Evolutionary conservation across 2,329 filamentous ascomycete species (phyloP).

Genomic region (Cryphonectria naterciae): DNA sequence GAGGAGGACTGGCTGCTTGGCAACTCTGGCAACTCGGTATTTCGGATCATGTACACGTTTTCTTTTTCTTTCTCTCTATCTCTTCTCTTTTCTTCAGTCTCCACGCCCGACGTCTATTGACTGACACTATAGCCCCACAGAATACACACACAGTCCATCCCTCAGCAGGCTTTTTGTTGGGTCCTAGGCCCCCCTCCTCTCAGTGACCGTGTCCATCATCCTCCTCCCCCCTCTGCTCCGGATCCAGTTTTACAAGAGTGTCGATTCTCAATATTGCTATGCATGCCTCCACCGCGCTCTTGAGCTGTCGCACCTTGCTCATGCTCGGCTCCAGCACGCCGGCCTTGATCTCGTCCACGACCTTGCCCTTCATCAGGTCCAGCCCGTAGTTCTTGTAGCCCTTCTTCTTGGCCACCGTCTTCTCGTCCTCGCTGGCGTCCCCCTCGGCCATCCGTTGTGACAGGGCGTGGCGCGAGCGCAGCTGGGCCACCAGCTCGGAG

Average conservation of each 20-base stretch:
- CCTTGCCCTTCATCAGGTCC: constrained; percentile 85
- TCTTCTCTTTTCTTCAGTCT: neutral
- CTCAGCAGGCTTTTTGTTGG: constrained; percentile 26
- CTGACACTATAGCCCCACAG: constrained; percentile 4
- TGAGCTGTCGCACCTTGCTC: constrained; percentile 97
- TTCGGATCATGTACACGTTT: constrained; percentile 15
- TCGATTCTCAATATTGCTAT: constrained; percentile 99
- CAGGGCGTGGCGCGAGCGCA: constrained; percentile 90
- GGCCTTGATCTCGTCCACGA: constrained; percentile 90
- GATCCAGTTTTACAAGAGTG: constrained; percentile 97
- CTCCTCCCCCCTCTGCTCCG: constrained; percentile 73
- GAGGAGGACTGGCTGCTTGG: no score
- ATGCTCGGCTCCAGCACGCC: constrained; percentile 96
- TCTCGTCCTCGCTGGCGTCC: constrained; percentile 84
- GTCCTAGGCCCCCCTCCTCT: neutral
- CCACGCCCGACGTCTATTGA: constrained; percentile 8
- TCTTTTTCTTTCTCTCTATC: neutral
- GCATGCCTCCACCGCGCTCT: constrained; percentile 97
- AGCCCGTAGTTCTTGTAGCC: constrained; percentile 98
- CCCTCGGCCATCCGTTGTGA: constrained; percentile 89
- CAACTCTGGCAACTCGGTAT: constrained; percentile 4
- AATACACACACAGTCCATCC: neutral
- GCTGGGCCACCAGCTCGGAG: constrained; percentile 91
- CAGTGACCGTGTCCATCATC: constrained; percentile 90
- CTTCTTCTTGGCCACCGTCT: constrained; percentile 89